phyloP scores from a whole-genome alignment of 139 green algal species.

The Chlorella sorokiniana region DNA sequence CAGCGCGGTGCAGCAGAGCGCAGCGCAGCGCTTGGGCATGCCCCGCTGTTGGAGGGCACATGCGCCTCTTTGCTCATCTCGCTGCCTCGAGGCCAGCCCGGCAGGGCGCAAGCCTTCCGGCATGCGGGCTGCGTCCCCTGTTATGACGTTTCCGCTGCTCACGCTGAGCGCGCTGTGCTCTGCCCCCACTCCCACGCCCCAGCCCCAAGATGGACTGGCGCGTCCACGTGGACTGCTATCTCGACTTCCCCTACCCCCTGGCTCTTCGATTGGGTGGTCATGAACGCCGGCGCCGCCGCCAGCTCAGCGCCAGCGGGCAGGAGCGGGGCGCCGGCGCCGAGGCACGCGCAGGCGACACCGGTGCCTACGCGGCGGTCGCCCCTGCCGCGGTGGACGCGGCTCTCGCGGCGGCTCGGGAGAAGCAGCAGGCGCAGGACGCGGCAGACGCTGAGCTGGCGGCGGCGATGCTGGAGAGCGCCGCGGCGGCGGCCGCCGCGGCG shows the following conservation, averaged over 20 bases:
- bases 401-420: not conserved
- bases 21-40: not conserved
- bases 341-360: not conserved
- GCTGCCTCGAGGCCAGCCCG: too few relatives aligned
- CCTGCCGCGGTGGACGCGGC: not conserved
- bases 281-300: not conserved
- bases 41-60: too few relatives aligned
- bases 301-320: not conserved
- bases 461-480: not conserved
- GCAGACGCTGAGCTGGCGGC: not conserved
- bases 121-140: not conserved
- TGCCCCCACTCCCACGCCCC: not conserved
- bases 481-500: not conserved
- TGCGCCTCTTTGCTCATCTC: too few relatives aligned
- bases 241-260: slow-evolving; percentile 18
- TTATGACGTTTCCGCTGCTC: not conserved
- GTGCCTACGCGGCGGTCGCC: not conserved
- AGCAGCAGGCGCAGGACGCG: not conserved
- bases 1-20: not conserved
- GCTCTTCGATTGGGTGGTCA: not conserved
- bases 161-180: not conserved
- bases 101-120: too few relatives aligned
- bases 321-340: not conserved
- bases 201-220: slow-evolving; percentile 3
- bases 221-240: not conserved